Percentiles rank a stretch among this genome's conserved stretches.
Evolutionary conservation across 768 basidiomycete species (phyloP).

Genomic region (Termitomyces sp.): DNA sequence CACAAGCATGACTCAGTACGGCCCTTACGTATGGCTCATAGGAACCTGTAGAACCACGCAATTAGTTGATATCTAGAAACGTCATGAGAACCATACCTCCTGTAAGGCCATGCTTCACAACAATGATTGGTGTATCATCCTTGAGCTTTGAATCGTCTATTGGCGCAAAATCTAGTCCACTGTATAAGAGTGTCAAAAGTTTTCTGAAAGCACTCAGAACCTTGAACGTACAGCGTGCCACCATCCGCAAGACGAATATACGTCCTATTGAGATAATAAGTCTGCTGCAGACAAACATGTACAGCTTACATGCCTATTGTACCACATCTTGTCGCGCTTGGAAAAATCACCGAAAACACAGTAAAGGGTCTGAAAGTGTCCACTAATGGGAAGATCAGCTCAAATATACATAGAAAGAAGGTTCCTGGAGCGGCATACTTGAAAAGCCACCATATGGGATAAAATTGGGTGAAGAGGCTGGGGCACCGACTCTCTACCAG

Average conservation of each 20-base stretch:
- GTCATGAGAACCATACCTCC: slow-evolving; percentile 32
- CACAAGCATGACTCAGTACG: slow-evolving; percentile 70
- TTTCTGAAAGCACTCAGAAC: neutral
- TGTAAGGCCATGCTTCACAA: slow-evolving; percentile 56
- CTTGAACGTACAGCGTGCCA: slow-evolving; percentile 53
- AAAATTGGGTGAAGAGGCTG: slow-evolving; percentile 39
- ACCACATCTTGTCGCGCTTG: slow-evolving; percentile 49
- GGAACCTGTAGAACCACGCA: slow-evolving; percentile 50
- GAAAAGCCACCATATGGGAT: slow-evolving; percentile 47
- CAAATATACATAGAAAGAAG: neutral
- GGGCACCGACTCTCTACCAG: slow-evolving; percentile 40
- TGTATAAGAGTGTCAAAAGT: slow-evolving; percentile 18
- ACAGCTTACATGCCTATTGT: slow-evolving; percentile 41
- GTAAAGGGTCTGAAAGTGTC: slow-evolving; percentile 63
- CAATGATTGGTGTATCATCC: slow-evolving; percentile 48
- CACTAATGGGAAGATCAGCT: slow-evolving; percentile 30
- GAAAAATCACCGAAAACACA: slow-evolving; percentile 61
- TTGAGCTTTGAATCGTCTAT: slow-evolving; percentile 31
- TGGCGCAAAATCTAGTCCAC: slow-evolving; percentile 67
- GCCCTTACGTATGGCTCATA: slow-evolving; percentile 89
- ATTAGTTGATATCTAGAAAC: slow-evolving; percentile 3
- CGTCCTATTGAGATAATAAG: slow-evolving; percentile 28
- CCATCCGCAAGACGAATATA: slow-evolving; percentile 54
- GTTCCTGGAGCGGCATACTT: slow-evolving; percentile 29
- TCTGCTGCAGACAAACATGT: neutral